Evolutionary conservation across 2,329 filamentous ascomycete genomes (phyloP).

Genomic region (Pseudogymnoascus sp.): DNA sequence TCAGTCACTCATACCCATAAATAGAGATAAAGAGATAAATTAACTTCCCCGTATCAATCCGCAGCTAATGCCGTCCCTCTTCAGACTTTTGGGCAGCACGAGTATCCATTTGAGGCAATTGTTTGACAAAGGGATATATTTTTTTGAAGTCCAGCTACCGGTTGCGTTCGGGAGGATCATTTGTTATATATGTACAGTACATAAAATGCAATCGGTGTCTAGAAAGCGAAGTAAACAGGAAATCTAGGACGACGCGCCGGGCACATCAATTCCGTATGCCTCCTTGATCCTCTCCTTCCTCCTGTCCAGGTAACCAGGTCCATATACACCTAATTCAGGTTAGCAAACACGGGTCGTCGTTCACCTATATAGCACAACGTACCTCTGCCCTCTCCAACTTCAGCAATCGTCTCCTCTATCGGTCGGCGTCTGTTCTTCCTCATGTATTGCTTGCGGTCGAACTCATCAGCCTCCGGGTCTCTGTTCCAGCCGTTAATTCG

Average conservation of each 20-base stretch:
- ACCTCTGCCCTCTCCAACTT: slow-evolving; percentile 67
- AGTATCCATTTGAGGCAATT: not conserved
- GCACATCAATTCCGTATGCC: slow-evolving; percentile 62
- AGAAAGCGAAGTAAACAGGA: not conserved
- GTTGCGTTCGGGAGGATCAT: slow-evolving; percentile 1
- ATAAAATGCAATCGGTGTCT: slow-evolving; percentile 6
- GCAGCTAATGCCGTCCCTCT: not conserved
- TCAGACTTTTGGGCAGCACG: not conserved
- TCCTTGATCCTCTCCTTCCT: slow-evolving; percentile 60
- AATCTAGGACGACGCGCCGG: slow-evolving; percentile 17
- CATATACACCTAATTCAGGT: slow-evolving; percentile 52
- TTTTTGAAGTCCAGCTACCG: slow-evolving; percentile 20
- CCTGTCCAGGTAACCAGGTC: slow-evolving; percentile 60
- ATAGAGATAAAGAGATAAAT: not conserved
- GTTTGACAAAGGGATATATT: slow-evolving; percentile 14
- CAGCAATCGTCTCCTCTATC: slow-evolving; percentile 57
- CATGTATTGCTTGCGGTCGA: slow-evolving; percentile 54
- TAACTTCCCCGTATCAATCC: not conserved
- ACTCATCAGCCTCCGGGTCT: slow-evolving; percentile 51
- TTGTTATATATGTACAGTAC: slow-evolving; percentile 11
- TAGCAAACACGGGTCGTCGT: slow-evolving; percentile 11
- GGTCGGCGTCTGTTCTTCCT: slow-evolving; percentile 56
- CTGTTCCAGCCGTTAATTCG: slow-evolving; percentile 44
- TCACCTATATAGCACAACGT: slow-evolving; percentile 24
- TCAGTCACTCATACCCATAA: not conserved